Conservation (phyloP, 768 basidiomycete genomes). For the Tylopilus rubrobrunneus region DNA sequence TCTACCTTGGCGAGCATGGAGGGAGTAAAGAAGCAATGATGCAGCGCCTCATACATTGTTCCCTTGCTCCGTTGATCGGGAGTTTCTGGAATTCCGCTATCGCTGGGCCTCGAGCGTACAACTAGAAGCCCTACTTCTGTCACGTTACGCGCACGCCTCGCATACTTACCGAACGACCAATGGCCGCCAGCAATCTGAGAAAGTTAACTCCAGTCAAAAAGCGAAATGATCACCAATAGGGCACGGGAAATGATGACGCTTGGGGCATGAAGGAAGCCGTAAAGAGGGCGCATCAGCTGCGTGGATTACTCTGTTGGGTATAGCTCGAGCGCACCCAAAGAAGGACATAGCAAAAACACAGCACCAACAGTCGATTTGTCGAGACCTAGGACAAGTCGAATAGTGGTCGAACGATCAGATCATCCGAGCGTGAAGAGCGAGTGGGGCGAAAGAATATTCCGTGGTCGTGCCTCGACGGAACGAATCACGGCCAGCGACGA, state of each 20-base stretch:
- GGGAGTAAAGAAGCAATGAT: conserved; percentile 10
- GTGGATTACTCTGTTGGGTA: conserved; percentile 21
- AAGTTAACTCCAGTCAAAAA: conserved; percentile 14
- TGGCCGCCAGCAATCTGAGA: conserved; percentile 12
- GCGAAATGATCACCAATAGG: conserved; percentile 11
- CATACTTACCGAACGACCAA: conserved; percentile 10
- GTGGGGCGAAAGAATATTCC: conserved; percentile 18
- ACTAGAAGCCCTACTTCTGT: not conserved
- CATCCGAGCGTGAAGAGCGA: conserved; percentile 12
- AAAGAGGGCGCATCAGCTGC: conserved; percentile 33
- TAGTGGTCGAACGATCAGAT: conserved; percentile 13
- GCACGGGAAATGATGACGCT: conserved; percentile 7
- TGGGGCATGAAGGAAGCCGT: conserved; percentile 24
- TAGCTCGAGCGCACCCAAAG: conserved; percentile 11
- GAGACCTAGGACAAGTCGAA: not conserved
- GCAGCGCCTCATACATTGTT: conserved; percentile 4
- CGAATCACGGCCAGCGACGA: conserved; percentile 11
- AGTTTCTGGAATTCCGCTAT: conserved; percentile 6
- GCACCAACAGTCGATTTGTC: not conserved
- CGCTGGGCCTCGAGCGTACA: conserved; percentile 2
- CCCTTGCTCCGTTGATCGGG: conserved; percentile 21
- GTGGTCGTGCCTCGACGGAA: conserved; percentile 9
- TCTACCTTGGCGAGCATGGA: conserved; percentile 8
- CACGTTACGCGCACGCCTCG: conserved; percentile 13
- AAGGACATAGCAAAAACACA: conserved; percentile 17